A percentile compares a stretch with the other conserved stretches of the same genome.
These are phyloP conservation scores for Dipodascus albidus DNA, from an alignment of 805 yeast genomes.

Conservation along the genomic window DNA sequence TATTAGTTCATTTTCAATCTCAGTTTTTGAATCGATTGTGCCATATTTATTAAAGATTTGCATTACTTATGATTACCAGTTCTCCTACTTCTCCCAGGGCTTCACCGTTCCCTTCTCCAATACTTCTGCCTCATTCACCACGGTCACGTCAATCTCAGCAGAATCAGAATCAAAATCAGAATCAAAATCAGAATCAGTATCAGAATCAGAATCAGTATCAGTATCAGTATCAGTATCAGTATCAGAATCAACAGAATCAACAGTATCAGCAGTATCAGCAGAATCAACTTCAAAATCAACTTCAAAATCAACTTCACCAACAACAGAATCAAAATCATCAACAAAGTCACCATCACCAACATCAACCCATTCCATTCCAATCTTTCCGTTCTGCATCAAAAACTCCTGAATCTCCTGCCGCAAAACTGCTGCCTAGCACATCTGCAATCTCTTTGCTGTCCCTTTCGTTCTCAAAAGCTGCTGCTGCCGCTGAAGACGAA, in stretches of 20 bases:
- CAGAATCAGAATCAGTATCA: not conserved
- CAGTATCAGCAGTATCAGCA: constrained; percentile 3
- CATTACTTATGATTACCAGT: not conserved
- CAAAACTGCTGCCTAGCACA: constrained; percentile 5
- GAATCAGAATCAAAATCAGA: not conserved
- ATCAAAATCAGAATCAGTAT: not conserved
- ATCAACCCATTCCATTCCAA: constrained; percentile 6
- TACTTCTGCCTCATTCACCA: not conserved
- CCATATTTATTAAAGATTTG: no score
- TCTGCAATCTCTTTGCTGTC: constrained; percentile 8
- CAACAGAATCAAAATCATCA: not conserved
- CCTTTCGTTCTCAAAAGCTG: constrained; percentile 2
- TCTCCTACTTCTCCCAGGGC: constrained; percentile 1
- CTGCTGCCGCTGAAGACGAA: constrained; percentile 1
- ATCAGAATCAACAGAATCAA: not conserved
- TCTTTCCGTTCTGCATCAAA: constrained; percentile 3
- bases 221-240: constrained; percentile 3
- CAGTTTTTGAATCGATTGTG: no score
- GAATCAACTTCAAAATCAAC: constrained; percentile 1
- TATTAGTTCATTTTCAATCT: no score
- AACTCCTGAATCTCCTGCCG: constrained; percentile 5
- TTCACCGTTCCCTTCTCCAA: constrained; percentile 1
- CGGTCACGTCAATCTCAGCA: not conserved
- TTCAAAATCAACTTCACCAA: not conserved
- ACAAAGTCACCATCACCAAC: constrained; percentile 3